These are phyloP conservation scores for Tolypocladium nubicola DNA, from an alignment of 2,329 filamentous ascomycete species.

Conservation along the genomic window DNA sequence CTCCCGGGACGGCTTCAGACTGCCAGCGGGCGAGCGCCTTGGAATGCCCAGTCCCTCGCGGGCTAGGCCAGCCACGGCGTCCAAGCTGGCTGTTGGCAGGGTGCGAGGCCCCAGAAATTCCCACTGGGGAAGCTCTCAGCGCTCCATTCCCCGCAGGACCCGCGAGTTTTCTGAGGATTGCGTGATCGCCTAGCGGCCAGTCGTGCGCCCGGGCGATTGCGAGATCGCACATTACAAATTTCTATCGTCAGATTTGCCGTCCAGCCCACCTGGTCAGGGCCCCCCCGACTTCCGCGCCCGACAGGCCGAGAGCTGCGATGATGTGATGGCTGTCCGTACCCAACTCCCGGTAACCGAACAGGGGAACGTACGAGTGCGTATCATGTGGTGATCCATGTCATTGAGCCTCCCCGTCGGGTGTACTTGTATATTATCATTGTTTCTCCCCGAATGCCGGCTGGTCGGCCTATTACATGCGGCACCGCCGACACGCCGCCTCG, in stretches of 20 bases:
- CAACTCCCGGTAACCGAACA: too few relatives aligned
- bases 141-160: constrained; percentile 12
- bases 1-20: not conserved
- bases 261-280: not conserved
- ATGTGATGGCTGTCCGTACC: constrained; percentile 1
- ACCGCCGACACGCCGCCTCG: not conserved
- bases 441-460: constrained; percentile 4
- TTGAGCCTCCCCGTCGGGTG: not conserved
- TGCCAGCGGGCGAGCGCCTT: not conserved
- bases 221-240: constrained; percentile 14
- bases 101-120: not conserved
- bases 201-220: constrained; percentile 7
- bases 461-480: not conserved
- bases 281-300: constrained; percentile 6
- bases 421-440: not conserved
- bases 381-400: not conserved
- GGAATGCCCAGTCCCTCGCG: not conserved
- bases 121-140: not conserved
- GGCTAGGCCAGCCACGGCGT: not conserved
- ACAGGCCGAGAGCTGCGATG: constrained; percentile 1
- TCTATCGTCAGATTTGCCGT: constrained; percentile 9
- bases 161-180: constrained; percentile 18
- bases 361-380: not conserved
- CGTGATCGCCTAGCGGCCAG: constrained; percentile 21
- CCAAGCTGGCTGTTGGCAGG: not conserved